Conservation (phyloP, 164 flowering plant genomes). For the Aristolochia contorta region DNA sequence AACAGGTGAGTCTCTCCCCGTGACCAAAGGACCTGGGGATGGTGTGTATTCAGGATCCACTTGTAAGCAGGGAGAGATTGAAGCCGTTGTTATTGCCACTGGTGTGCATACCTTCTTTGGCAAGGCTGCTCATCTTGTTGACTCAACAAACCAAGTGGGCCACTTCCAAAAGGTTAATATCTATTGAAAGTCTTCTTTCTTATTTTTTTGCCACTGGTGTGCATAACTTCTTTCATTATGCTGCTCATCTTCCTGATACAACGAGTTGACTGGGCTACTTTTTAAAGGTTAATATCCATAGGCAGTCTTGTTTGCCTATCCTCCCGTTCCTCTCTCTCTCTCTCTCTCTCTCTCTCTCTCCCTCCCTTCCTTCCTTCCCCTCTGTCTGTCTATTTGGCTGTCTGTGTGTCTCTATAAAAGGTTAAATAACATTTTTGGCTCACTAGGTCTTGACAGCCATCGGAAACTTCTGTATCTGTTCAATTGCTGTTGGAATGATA, state of each 20-base stretch:
- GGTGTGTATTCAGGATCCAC: constrained; percentile 39
- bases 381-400: no score
- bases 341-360: neutral
- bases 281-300: constrained; percentile 18
- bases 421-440: neutral
- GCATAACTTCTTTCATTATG: constrained; percentile 37
- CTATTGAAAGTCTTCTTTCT: neutral
- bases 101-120: constrained; percentile 42
- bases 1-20: constrained; percentile 36
- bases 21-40: constrained; percentile 35
- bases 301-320: neutral
- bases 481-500: constrained; percentile 68
- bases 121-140: constrained; percentile 40
- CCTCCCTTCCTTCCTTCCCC: no score
- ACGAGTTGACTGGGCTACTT: constrained; percentile 35
- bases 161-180: constrained; percentile 28
- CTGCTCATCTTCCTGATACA: constrained; percentile 33
- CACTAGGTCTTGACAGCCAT: constrained; percentile 63
- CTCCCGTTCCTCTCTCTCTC: no score
- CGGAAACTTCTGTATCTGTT: constrained; percentile 70
- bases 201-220: constrained; percentile 29
- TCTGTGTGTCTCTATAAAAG: no score
- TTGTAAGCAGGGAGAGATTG: constrained; percentile 37
- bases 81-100: constrained; percentile 38
- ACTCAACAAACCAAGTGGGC: constrained; percentile 31